Evolutionary conservation across 495 filamentous ascomycete species (phyloP), one percentile per base, ranked within the genome.

Genomic region (Chlorociboria aeruginascens): DNA sequence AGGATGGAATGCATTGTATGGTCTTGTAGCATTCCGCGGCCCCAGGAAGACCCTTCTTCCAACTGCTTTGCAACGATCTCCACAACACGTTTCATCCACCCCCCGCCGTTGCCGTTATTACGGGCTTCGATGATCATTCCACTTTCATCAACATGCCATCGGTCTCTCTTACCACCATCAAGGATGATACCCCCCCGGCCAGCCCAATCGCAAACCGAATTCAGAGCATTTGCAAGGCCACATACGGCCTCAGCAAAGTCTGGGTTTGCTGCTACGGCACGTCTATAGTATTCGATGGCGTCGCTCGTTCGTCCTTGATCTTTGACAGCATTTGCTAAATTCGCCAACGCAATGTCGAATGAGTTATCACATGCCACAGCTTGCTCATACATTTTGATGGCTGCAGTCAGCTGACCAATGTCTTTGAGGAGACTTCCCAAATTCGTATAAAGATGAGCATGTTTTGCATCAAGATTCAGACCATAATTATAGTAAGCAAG

Each of bases 361-460:
- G 81, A 85, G 11, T 77, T 76, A 61, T 99, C 92, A 61, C 88
- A 97, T 1, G 76, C 71, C 33, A 99, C 92, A 7, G 92, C 92
- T 54, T 87, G 80, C 65, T 97, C 89, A 54, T 99, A 99, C 92
- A 97, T 99, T 47, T 82, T 81, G 51, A 99, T 95, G 8, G 92
- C 93, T 39, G 87, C 78, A 35, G 82, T 76, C 8, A 97, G 75
- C 55, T 97, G 92, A 0, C 93, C 90, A 56, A 97, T 93, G 56
- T 99, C 92, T 58, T 99, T 99, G 30, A 97, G 74, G 30, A 99
- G 64, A 58, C 93, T 97, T 2, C 92, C 92, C 2, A 99, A 69
- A 46, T 99, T 99, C 0, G 92, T 99, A 61, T 95, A 95, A 12
- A 99, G 77, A 64, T 99, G 92, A n/a, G 94, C 93, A 68, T 99